phyloP scores from a whole-genome alignment of 225 moss, liverwort and hornwort genomes.

The Physcomitrellopsis africana region DNA sequence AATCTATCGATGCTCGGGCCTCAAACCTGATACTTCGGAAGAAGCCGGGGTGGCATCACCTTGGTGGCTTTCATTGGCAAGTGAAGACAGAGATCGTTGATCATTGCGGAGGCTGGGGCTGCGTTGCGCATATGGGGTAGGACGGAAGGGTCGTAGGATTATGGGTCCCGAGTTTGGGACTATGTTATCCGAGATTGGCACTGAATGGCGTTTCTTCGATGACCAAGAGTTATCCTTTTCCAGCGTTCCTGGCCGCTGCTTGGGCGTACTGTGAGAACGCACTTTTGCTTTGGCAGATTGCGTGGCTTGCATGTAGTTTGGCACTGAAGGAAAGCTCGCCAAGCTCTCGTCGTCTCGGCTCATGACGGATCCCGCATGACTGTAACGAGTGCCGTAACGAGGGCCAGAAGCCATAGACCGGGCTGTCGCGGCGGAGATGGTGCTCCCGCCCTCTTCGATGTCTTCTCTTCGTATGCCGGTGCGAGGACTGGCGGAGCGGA shows the following conservation, averaged over 20 bases:
- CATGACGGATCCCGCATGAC: conserved; percentile 58
- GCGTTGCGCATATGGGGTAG: conserved; percentile 55
- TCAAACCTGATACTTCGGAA: conserved; percentile 47
- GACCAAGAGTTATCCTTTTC: conserved; percentile 72
- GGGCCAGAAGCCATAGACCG: conserved; percentile 68
- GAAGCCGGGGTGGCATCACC: conserved; percentile 51
- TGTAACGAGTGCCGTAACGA: conserved; percentile 65
- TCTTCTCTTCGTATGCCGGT: conserved; percentile 65
- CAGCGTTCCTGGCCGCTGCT: conserved; percentile 88
- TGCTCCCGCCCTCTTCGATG: conserved; percentile 80
- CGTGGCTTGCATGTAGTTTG: conserved; percentile 98
- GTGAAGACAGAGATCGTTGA: conserved; percentile 39
- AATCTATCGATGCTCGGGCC: conserved; percentile 29
- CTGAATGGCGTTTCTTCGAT: conserved; percentile 79
- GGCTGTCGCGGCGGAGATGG: conserved; percentile 68
- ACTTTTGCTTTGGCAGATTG: conserved; percentile 94
- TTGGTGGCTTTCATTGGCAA: conserved; percentile 29
- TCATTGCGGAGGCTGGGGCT: conserved; percentile 63
- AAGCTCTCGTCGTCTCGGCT: conserved; percentile 86
- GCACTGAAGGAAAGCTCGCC: conserved; percentile 87
- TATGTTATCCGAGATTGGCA: conserved; percentile 64
- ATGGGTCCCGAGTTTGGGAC: conserved; percentile 46
- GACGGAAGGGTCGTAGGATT: conserved; percentile 49
- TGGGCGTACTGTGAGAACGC: conserved; percentile 94
- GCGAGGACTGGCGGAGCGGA: conserved; percentile 83